Conservation (phyloP, 345 rosid genomes). For the Salix udensis region DNA sequence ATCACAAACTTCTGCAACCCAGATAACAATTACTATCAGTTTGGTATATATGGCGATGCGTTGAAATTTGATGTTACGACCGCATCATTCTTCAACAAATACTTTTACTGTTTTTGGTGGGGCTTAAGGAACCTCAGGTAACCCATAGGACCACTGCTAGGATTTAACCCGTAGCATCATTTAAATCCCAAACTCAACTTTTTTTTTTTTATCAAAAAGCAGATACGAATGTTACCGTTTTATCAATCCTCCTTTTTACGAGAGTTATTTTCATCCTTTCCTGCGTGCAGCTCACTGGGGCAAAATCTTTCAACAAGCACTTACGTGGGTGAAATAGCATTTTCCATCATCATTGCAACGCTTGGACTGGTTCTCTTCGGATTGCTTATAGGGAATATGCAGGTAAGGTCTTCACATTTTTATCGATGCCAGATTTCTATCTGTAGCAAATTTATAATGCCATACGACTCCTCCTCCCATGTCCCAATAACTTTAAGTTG, state of each 20-base stretch:
- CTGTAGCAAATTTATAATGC: too few species aligned
- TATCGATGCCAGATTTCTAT: too few species aligned
- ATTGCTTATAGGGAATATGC: slow-evolving; percentile 94
- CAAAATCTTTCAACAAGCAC: slow-evolving; percentile 80
- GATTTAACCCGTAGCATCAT: neutral
- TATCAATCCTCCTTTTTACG: neutral
- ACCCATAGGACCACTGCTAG: neutral
- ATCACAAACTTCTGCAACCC: slow-evolving; percentile 54
- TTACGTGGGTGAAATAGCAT: slow-evolving; percentile 66
- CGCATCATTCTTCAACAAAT: slow-evolving; percentile 66
- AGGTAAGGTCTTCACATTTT: slow-evolving; percentile 39
- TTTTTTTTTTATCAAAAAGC: neutral
- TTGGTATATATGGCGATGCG: slow-evolving; percentile 79
- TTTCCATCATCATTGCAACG: slow-evolving; percentile 68
- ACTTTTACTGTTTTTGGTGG: slow-evolving; percentile 97
- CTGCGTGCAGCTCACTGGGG: slow-evolving; percentile 64
- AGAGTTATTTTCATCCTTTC: neutral
- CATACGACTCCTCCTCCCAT: too few species aligned
- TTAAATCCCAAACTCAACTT: neutral
- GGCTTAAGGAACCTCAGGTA: slow-evolving; percentile 85
- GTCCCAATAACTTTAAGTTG: too few species aligned
- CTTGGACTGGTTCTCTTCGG: slow-evolving; percentile 88
- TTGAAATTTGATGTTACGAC: slow-evolving; percentile 47
- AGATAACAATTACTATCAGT: slow-evolving; percentile 38
- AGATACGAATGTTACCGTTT: neutral